Conservation (phyloP, 352 stramenopile species). For the Elongisporangium anandrum region DNA sequence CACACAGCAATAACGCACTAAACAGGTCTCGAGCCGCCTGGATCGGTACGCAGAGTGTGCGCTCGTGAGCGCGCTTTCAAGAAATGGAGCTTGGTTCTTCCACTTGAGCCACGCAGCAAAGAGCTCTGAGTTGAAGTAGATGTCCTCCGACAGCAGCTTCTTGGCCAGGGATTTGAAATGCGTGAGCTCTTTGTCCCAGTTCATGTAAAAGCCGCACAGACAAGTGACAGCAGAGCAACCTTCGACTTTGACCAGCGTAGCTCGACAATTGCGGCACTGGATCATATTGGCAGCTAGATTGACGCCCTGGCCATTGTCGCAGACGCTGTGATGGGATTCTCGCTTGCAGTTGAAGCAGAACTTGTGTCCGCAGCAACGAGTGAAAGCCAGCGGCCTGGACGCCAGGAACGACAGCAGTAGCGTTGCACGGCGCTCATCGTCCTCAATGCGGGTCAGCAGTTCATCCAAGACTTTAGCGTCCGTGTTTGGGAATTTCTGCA, state of each 20-base stretch:
- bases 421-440: slow-evolving; percentile 41
- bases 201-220: slow-evolving; percentile 28
- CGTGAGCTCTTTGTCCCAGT: slow-evolving; percentile 24
- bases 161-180: slow-evolving; percentile 31
- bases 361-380: slow-evolving; percentile 22
- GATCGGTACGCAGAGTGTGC: slow-evolving; percentile 5
- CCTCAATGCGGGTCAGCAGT: slow-evolving; percentile 21
- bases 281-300: slow-evolving; percentile 20
- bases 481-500: neutral
- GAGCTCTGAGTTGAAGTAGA: slow-evolving; percentile 6
- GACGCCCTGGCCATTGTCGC: slow-evolving; percentile 10
- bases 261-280: slow-evolving; percentile 33
- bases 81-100: no score
- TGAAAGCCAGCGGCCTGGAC: slow-evolving; percentile 22
- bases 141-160: slow-evolving; percentile 14
- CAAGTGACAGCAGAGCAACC: slow-evolving; percentile 35
- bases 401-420: slow-evolving; percentile 30
- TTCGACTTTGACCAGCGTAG: slow-evolving; percentile 56
- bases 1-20: neutral
- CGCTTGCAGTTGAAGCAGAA: slow-evolving; percentile 59
- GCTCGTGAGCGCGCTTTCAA: slow-evolving; percentile 7
- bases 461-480: slow-evolving; percentile 8
- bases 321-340: slow-evolving; percentile 22
- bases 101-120: no score
- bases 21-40: slow-evolving; percentile 3